Evolutionary conservation across 1,139 yeast genomes (phyloP).

Genomic region (Debaryomyces singareniensis): DNA sequence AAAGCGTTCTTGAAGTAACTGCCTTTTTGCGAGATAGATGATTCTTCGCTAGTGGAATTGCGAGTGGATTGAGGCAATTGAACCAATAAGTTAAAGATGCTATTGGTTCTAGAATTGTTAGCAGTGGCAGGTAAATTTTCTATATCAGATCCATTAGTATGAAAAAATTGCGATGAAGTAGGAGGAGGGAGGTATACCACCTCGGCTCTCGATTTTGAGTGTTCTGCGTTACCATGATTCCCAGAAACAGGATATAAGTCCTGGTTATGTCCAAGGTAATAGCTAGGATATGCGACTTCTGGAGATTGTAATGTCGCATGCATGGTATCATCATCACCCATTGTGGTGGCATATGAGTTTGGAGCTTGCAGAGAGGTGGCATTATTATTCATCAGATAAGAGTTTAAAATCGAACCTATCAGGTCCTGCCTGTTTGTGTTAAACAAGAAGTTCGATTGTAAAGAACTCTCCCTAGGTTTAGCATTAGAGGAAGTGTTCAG

Average conservation of each 20-base stretch:
- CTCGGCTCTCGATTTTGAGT: constrained; percentile 21
- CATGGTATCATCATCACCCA: too few species aligned
- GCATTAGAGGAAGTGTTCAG: too few species aligned
- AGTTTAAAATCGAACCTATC: constrained; percentile 14
- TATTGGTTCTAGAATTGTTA: constrained; percentile 24
- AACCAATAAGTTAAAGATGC: constrained; percentile 36
- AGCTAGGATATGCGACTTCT: constrained; percentile 9
- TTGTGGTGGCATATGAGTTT: not conserved
- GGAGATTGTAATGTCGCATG: not conserved
- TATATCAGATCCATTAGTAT: constrained; percentile 7
- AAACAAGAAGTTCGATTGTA: constrained; percentile 8
- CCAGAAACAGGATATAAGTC: constrained; percentile 4
- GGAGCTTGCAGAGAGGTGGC: constrained; percentile 1
- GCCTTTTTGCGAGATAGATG: constrained; percentile 3
- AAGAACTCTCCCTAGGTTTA: constrained; percentile 1
- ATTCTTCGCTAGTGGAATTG: constrained; percentile 28
- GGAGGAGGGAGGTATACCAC: constrained; percentile 30
- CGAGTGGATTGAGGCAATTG: constrained; percentile 32
- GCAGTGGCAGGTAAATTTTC: constrained; percentile 1
- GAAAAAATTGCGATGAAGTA: constrained; percentile 7
- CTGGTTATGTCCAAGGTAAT: constrained; percentile 6
- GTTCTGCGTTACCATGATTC: constrained; percentile 3
- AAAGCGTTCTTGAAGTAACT: not conserved
- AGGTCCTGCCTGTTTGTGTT: constrained; percentile 16
- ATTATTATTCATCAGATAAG: constrained; percentile 9